Conservation (phyloP, 352 stramenopile species). For the Blastocystis sp. region DNA sequence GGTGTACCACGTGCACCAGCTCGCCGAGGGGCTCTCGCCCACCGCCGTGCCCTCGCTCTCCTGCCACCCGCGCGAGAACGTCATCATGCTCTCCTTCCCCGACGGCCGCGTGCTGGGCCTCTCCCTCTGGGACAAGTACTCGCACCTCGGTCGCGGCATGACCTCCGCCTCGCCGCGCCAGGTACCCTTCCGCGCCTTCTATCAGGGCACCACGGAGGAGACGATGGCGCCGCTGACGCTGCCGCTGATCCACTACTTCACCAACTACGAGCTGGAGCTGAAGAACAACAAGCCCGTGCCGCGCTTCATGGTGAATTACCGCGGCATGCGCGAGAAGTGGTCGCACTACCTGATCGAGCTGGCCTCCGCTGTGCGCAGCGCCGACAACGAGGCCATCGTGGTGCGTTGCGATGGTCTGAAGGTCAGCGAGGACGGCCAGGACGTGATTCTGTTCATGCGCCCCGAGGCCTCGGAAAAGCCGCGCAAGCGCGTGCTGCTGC, state of each 20-base stretch:
- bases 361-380: background rate
- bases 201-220: conserved; percentile 58
- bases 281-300: conserved; percentile 54
- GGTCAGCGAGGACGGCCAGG: conserved; percentile 49
- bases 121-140: conserved; percentile 68
- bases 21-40: conserved; percentile 10
- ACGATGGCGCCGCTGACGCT: conserved; percentile 37
- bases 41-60: conserved; percentile 35
- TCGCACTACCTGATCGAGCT: conserved; percentile 67
- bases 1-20: conserved; percentile 33
- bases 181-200: conserved; percentile 65
- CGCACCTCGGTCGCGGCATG: conserved; percentile 62
- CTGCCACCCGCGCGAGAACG: conserved; percentile 68
- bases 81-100: conserved; percentile 69
- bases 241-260: conserved; percentile 68
- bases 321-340: conserved; percentile 68
- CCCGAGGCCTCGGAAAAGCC: conserved; percentile 67
- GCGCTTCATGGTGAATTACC: conserved; percentile 65
- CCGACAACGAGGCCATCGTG: conserved; percentile 36
- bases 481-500: conserved; percentile 16
- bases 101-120: conserved; percentile 62
- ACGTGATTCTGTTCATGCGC: conserved; percentile 62
- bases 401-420: conserved; percentile 65
- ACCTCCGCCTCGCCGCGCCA: conserved; percentile 58
- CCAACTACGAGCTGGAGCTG: conserved; percentile 68